Base-by-base conservation (phyloP, 768 basidiomycete genomes). In the Phallus indusiatus region DNA sequence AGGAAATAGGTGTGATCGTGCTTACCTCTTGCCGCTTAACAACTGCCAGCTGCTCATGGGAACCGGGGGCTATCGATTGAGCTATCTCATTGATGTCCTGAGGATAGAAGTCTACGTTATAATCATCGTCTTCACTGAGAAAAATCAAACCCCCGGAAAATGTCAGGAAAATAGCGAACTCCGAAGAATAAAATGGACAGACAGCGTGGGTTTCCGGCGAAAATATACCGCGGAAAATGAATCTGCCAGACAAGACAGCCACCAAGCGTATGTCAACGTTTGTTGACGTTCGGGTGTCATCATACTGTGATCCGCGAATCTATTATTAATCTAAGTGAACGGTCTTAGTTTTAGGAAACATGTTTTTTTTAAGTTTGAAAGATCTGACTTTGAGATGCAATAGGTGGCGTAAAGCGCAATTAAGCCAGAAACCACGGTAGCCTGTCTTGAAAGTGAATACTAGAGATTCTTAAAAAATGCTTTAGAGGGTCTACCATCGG, bases 211-310 rank as follows among this genome's bases (percentile, higher is more conserved):
- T 71, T 92, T 91, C 62, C 86, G 79, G 61, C 90, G 82, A 73
- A 92, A 90, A 71, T 91, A 93, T 34, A 84, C 83, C 33, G 90
- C 81, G 24, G 83, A 82, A 72, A 87, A 91, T 7, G 90, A 89
- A 66, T 96, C 94, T 35, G 81, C 78, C 50, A 93, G 75, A 70
- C 86, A 89, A 8, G 91, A 85, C 82, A 93, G 88, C 91, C 93
- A 94, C 87, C 92, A 94, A 1, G 91, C 86, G 67, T 91, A 93
- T 54, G 89, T 86, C 85, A 92, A 88, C 6, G 86, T 90, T 22
- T 88, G 86, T 55, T 86, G 82, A 53, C 77, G 82, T 66, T 90
- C 89, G 46, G 81, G 77, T 67, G 90, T 87, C 62, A 81, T 78
- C 63, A 90, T 88, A 60, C 77, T 81, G 10, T 80, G 77, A 75